Conservation (phyloP, 2,329 filamentous ascomycete species). For the Trichoderma atroviride region DNA sequence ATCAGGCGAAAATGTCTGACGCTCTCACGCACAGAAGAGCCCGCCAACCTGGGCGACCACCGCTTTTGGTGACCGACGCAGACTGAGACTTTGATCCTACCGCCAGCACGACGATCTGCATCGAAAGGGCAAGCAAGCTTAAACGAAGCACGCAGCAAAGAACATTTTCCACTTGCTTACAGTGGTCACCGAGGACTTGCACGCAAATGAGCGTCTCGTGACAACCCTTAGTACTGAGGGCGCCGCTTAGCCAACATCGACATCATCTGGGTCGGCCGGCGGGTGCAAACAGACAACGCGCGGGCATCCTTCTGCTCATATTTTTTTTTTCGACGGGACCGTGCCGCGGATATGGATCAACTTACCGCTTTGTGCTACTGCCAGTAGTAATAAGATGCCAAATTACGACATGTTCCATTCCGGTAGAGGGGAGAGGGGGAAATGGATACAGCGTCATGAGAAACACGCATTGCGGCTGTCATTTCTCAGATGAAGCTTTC, state of each 20-base stretch:
- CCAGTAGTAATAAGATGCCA: not conserved
- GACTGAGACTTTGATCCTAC: not conserved
- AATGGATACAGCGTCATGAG: constrained; percentile 1
- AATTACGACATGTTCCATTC: not conserved
- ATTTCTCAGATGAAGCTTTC: constrained; percentile 9
- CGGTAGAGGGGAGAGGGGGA: not conserved
- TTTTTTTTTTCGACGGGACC: not conserved
- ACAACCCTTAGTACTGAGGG: not conserved
- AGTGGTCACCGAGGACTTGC: not conserved
- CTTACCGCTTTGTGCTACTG: not conserved
- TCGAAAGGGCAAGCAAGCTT: not conserved
- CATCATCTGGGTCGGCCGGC: not conserved
- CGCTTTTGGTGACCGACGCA: not conserved
- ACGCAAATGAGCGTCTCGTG: not conserved
- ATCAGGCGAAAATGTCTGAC: not conserved
- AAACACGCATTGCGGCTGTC: constrained; percentile 6
- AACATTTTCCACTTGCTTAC: not conserved
- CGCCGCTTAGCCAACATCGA: not conserved
- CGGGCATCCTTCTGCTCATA: not conserved
- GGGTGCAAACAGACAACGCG: not conserved
- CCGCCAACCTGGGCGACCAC: not conserved
- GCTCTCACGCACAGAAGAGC: not conserved
- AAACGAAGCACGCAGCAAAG: not conserved
- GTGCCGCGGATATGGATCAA: not conserved
- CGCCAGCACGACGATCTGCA: constrained; percentile 6